Evolutionary conservation across 1,284 basidiomycete genomes (phyloP).

Genomic region (Phlebopus sp.): DNA sequence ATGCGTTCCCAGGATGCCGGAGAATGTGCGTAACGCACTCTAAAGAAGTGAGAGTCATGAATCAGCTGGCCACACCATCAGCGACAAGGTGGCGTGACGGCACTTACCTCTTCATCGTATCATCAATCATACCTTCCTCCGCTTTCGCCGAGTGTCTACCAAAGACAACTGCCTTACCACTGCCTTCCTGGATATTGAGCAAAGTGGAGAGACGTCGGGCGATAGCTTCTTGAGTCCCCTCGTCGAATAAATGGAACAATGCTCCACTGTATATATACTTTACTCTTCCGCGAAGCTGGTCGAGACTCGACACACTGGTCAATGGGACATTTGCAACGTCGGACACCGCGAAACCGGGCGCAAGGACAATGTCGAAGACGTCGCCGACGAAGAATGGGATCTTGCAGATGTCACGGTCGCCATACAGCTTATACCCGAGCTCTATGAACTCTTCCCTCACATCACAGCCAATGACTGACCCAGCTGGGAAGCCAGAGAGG

Average conservation of each 20-base stretch:
- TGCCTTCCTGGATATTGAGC: constrained; percentile 21
- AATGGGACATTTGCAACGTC: background rate
- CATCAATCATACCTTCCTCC: constrained; percentile 28
- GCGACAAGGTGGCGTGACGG: background rate
- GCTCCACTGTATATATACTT: constrained; percentile 33
- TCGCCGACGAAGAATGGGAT: constrained; percentile 35
- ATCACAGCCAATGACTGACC: constrained; percentile 31
- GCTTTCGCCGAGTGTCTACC: constrained; percentile 33
- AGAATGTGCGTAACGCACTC: constrained; percentile 32
- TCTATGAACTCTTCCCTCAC: constrained; percentile 34
- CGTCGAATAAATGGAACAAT: constrained; percentile 38
- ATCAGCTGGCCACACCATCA: background rate
- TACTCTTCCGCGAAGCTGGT: constrained; percentile 17
- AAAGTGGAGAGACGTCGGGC: constrained; percentile 30
- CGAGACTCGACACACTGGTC: constrained; percentile 7
- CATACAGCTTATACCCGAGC: constrained; percentile 31
- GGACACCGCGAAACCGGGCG: background rate
- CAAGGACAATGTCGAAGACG: constrained; percentile 26
- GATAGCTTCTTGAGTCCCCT: constrained; percentile 32
- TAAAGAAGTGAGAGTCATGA: constrained; percentile 3
- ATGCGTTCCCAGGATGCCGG: constrained; percentile 25
- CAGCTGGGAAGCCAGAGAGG: constrained; percentile 31
- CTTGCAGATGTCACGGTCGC: constrained; percentile 14
- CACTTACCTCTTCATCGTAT: constrained; percentile 27
- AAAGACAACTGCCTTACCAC: constrained; percentile 22